phyloP scores from a whole-genome alignment of 768 basidiomycete species.

The Boletus rufocinnamomeus region DNA sequence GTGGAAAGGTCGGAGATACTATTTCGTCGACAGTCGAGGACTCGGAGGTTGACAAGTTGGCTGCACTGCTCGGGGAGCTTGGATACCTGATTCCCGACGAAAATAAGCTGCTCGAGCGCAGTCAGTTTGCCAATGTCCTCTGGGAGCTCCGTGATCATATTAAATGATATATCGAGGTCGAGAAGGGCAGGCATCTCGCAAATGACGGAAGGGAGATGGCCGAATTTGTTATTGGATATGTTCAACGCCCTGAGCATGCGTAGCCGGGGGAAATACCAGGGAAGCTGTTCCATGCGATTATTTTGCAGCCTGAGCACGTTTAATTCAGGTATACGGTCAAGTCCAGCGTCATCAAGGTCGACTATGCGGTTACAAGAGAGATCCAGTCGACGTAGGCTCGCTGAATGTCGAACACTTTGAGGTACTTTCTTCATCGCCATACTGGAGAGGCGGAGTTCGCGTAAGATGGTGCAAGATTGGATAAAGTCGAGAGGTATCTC shows the following conservation, averaged over 20 bases:
- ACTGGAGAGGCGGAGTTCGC: slow-evolving; percentile 82
- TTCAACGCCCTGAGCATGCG: slow-evolving; percentile 75
- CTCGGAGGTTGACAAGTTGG: slow-evolving; percentile 57
- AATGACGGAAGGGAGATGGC: slow-evolving; percentile 69
- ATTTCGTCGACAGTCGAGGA: slow-evolving; percentile 88
- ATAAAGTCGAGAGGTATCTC: slow-evolving; percentile 97
- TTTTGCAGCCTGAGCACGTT: slow-evolving; percentile 77
- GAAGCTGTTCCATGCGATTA: slow-evolving; percentile 86
- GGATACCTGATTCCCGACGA: slow-evolving; percentile 85
- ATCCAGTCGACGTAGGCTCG: slow-evolving; percentile 76
- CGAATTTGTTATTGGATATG: slow-evolving; percentile 96
- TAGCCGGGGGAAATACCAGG: slow-evolving; percentile 81
- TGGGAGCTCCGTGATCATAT: slow-evolving; percentile 80
- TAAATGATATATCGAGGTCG: slow-evolving; percentile 95
- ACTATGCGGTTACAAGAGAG: slow-evolving; percentile 89
- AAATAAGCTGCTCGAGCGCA: slow-evolving; percentile 68
- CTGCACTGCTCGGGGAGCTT: slow-evolving; percentile 65
- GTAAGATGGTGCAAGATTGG: slow-evolving; percentile 79
- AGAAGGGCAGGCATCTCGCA: slow-evolving; percentile 69
- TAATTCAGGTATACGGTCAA: slow-evolving; percentile 76
- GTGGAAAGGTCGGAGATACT: slow-evolving; percentile 72
- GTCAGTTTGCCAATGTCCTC: slow-evolving; percentile 72
- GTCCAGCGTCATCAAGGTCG: slow-evolving; percentile 82
- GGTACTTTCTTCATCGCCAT: slow-evolving; percentile 97
- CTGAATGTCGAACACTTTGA: slow-evolving; percentile 72